phyloP scores from a whole-genome alignment of 2,329 filamentous ascomycete species.

The Ciborinia camelliae region DNA sequence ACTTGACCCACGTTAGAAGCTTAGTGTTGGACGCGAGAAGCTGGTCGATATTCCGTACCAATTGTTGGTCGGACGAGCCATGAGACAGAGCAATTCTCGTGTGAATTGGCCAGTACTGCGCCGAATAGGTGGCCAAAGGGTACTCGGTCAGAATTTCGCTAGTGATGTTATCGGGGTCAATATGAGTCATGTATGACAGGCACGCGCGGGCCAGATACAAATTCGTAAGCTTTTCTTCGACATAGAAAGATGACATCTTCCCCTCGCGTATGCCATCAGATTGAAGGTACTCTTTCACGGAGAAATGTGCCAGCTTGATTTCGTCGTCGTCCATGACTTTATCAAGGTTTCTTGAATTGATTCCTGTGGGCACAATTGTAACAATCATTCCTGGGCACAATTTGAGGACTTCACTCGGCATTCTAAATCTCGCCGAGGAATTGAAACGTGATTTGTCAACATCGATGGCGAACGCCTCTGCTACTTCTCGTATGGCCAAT shows the following conservation, averaged over 20 bases:
- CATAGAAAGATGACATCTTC: constrained; percentile 15
- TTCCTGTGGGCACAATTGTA: background rate
- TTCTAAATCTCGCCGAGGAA: constrained; percentile 31
- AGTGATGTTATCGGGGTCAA: background rate
- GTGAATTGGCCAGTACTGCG: constrained; percentile 18
- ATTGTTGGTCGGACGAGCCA: background rate
- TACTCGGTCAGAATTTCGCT: constrained; percentile 18
- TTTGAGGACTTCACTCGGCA: constrained; percentile 32
- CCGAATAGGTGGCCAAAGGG: constrained; percentile 17
- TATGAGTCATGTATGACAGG: constrained; percentile 20
- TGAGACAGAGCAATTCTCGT: background rate
- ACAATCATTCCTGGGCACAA: constrained; percentile 17
- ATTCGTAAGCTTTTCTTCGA: constrained; percentile 19
- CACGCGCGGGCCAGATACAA: constrained; percentile 26
- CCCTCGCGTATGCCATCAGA: constrained; percentile 26
- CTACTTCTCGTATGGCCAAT: constrained; percentile 31
- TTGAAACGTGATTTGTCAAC: constrained; percentile 27
- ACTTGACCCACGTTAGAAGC: background rate
- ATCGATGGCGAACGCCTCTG: constrained; percentile 8
- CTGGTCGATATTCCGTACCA: background rate
- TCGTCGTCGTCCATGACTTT: background rate
- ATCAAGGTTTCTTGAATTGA: no score
- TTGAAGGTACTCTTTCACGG: constrained; percentile 35
- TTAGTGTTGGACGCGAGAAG: background rate
- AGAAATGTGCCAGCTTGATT: constrained; percentile 34